Conservation (phyloP, 495 filamentous ascomycete genomes). For the Podospora fimiseda region DNA sequence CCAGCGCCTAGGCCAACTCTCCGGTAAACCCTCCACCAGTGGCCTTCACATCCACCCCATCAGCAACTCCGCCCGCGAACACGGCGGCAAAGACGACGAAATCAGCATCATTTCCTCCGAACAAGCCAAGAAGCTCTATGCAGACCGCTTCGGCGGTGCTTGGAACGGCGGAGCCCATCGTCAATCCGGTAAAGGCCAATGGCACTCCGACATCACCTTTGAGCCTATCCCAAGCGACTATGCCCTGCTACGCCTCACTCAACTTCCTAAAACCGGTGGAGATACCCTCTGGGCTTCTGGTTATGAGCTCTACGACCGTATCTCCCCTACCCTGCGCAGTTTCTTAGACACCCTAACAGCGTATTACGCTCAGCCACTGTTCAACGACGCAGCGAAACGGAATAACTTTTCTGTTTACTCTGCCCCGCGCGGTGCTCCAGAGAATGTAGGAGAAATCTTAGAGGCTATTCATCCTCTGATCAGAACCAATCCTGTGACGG, state of each 20-base stretch:
- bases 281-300: conserved; percentile 72
- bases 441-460: conserved; percentile 59
- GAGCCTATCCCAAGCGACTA: conserved; percentile 64
- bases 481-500: conserved; percentile 77
- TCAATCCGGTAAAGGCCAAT: conserved; percentile 41
- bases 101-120: conserved; percentile 66
- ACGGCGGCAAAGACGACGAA: conserved; percentile 56
- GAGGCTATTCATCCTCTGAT: conserved; percentile 63
- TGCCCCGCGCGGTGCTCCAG: conserved; percentile 55
- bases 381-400: conserved; percentile 50
- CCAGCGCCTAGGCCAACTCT: conserved; percentile 56
- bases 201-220: conserved; percentile 67
- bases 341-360: conserved; percentile 66
- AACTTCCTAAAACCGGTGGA: conserved; percentile 69
- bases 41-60: conserved; percentile 70
- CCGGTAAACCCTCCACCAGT: conserved; percentile 61
- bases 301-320: conserved; percentile 72
- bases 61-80: conserved; percentile 53
- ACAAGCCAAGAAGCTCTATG: conserved; percentile 52
- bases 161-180: conserved; percentile 20
- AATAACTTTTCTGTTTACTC: conserved; percentile 52
- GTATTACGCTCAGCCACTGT: conserved; percentile 56
- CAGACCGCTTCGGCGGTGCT: conserved; percentile 21
- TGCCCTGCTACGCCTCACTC: conserved; percentile 51
- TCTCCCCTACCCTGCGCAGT: conserved; percentile 56